phyloP scores from a whole-genome alignment of 2,329 filamentous ascomycete genomes.

The Curvularia sp. region DNA sequence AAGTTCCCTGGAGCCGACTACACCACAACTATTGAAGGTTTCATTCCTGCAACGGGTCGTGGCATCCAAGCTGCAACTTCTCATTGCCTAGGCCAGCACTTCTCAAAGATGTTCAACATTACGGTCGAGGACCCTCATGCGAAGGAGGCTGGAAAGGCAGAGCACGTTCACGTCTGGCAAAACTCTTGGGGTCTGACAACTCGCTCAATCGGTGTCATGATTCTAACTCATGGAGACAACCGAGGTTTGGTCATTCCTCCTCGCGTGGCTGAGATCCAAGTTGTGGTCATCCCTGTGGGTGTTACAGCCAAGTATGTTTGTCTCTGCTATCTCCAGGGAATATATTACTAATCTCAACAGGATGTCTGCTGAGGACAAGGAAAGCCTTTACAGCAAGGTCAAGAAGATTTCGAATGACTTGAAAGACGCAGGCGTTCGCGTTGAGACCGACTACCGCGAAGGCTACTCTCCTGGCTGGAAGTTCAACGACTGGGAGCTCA shows the following conservation, averaged over 20 bases:
- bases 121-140: constrained; percentile 88
- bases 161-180: constrained; percentile 89
- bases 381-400: constrained; percentile 77
- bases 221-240: constrained; percentile 97
- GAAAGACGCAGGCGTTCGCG: constrained; percentile 75
- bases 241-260: constrained; percentile 94
- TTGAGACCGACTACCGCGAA: constrained; percentile 83
- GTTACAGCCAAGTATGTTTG: constrained; percentile 80
- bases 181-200: constrained; percentile 99
- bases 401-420: constrained; percentile 74
- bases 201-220: constrained; percentile 97
- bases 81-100: constrained; percentile 95
- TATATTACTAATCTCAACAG: constrained; percentile 24
- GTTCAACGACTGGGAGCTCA: constrained; percentile 98
- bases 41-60: constrained; percentile 92
- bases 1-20: constrained; percentile 97
- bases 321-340: background rate
- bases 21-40: constrained; percentile 95
- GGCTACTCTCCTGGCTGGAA: constrained; percentile 94
- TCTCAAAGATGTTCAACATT: constrained; percentile 99
- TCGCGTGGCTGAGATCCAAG: constrained; percentile 84
- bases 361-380: constrained; percentile 72
- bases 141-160: constrained; percentile 67
- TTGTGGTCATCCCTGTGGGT: constrained; percentile 88
- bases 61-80: constrained; percentile 97